Conservation (phyloP, 352 stramenopile species). For the Globisporangium rhizosaccharum region DNA sequence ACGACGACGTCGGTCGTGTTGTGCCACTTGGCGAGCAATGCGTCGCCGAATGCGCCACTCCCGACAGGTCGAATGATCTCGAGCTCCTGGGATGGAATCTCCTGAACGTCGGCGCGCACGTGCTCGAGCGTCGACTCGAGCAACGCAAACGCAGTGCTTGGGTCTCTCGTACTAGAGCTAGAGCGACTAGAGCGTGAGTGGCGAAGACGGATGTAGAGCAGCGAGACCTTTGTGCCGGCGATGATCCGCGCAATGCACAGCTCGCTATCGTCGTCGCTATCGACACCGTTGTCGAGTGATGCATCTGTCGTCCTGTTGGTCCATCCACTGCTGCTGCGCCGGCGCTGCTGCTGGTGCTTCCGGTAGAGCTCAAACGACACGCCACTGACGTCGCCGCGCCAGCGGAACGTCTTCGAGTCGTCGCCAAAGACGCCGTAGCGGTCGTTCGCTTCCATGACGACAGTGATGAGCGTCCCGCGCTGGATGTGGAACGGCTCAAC, state of each 20-base stretch:
- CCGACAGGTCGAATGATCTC: slow-evolving; percentile 55
- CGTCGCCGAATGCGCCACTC: slow-evolving; percentile 60
- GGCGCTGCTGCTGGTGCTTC: slow-evolving; percentile 4
- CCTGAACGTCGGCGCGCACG: slow-evolving; percentile 29
- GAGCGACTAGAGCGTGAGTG: slow-evolving; percentile 3
- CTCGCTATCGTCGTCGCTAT: slow-evolving; percentile 23
- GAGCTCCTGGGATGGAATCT: slow-evolving; percentile 45
- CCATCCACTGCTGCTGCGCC: too few relatives aligned
- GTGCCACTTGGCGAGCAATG: slow-evolving; percentile 56
- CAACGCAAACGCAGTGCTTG: slow-evolving; percentile 16
- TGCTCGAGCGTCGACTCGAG: slow-evolving; percentile 45
- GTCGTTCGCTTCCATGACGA: slow-evolving; percentile 42
- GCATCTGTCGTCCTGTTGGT: too few relatives aligned
- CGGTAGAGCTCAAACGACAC: slow-evolving; percentile 59
- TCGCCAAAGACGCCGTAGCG: slow-evolving; percentile 37
- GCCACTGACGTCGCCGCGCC: slow-evolving; percentile 46
- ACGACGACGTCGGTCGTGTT: slow-evolving; percentile 54
- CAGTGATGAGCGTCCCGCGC: slow-evolving; percentile 54
- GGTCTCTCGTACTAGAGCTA: neutral
- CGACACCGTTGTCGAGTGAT: slow-evolving; percentile 11
- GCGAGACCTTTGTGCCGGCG: slow-evolving; percentile 49
- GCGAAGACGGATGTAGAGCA: slow-evolving; percentile 56
- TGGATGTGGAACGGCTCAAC: slow-evolving; percentile 47
- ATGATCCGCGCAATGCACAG: slow-evolving; percentile 52
- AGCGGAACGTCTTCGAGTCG: slow-evolving; percentile 59